A percentile compares a stretch with the other conserved stretches of the same genome.
phyloP scores from a whole-genome alignment of 331 rosid genomes.

The Acacia concinna region DNA sequence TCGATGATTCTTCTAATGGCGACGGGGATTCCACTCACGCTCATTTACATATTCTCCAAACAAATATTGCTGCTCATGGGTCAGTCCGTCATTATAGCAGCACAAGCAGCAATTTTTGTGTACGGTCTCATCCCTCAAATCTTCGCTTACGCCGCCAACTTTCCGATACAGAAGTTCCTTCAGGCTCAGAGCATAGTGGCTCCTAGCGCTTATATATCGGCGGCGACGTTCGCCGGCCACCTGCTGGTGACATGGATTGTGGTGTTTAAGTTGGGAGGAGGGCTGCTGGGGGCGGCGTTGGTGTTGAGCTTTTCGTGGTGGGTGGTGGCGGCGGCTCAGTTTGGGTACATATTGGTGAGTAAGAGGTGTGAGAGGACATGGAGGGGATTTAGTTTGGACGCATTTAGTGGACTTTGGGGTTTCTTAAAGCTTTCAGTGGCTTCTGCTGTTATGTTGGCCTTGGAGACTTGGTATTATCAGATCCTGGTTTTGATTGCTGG shows the following conservation, averaged over 20 bases:
- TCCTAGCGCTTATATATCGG: conserved; percentile 58
- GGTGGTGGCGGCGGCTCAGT: conserved; percentile 55
- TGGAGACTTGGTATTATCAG: conserved; percentile 67
- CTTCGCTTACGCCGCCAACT: conserved; percentile 60
- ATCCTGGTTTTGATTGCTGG: conserved; percentile 56
- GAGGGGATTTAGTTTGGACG: conserved; percentile 50
- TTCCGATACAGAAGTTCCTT: conserved; percentile 67
- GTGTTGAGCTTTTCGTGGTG: conserved; percentile 66
- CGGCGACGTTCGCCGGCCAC: conserved; percentile 41
- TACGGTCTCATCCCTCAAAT: conserved; percentile 65
- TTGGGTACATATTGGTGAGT: conserved; percentile 45
- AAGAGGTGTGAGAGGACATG: conserved; percentile 45
- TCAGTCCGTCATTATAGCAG: conserved; percentile 36
- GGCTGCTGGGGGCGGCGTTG: conserved; percentile 52
- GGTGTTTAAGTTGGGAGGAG: conserved; percentile 44
- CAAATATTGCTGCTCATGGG: conserved; percentile 43
- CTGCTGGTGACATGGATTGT: conserved; percentile 47
- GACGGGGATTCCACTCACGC: conserved; percentile 35
- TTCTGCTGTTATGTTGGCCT: conserved; percentile 60
- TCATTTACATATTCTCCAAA: conserved; percentile 41
- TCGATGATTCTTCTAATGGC: conserved; percentile 43
- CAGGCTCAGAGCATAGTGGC: conserved; percentile 62
- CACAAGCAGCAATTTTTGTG: conserved; percentile 49
- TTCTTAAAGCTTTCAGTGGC: conserved; percentile 54
- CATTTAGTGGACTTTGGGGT: conserved; percentile 48